phyloP scores from a whole-genome alignment of 2,329 filamentous ascomycete species.

The Colletotrichum sansevieriae region DNA sequence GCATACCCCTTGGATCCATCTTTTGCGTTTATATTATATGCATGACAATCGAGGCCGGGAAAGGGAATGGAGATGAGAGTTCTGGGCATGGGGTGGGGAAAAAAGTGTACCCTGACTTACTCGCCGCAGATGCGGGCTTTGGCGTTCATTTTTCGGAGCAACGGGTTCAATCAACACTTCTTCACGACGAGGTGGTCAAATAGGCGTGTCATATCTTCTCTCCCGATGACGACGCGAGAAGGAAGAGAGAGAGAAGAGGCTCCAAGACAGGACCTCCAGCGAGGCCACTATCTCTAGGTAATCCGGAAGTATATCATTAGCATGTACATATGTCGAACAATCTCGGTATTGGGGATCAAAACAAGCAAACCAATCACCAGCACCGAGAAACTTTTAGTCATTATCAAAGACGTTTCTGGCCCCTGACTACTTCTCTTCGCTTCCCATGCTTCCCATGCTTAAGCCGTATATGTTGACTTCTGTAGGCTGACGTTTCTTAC shows the following conservation, averaged over 20 bases:
- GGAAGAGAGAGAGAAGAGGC: neutral
- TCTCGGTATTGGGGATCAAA: constrained; percentile 14
- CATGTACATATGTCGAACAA: constrained; percentile 35
- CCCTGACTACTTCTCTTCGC: neutral
- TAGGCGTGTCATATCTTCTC: neutral
- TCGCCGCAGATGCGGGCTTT: constrained; percentile 25
- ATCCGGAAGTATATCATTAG: constrained; percentile 35
- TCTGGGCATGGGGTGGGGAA: constrained; percentile 25
- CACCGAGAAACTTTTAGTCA: constrained; percentile 15
- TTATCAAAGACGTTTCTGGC: constrained; percentile 4
- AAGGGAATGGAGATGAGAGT: constrained; percentile 32
- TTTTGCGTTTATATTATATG: constrained; percentile 42
- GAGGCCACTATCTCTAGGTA: constrained; percentile 26
- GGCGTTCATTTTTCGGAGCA: constrained; percentile 36
- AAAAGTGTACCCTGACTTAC: constrained; percentile 39
- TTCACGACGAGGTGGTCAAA: constrained; percentile 2
- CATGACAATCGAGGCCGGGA: constrained; percentile 31
- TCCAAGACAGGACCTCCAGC: neutral
- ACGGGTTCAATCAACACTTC: constrained; percentile 8
- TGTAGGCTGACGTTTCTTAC: constrained; percentile 55
- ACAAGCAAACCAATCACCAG: constrained; percentile 29
- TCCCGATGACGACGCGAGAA: neutral
- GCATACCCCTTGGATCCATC: constrained; percentile 42
- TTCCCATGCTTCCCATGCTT: neutral
- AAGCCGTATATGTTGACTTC: neutral